These are phyloP conservation scores for Penicillium sp. DNA, from an alignment of 2,329 filamentous ascomycete genomes.

Conservation along the genomic window DNA sequence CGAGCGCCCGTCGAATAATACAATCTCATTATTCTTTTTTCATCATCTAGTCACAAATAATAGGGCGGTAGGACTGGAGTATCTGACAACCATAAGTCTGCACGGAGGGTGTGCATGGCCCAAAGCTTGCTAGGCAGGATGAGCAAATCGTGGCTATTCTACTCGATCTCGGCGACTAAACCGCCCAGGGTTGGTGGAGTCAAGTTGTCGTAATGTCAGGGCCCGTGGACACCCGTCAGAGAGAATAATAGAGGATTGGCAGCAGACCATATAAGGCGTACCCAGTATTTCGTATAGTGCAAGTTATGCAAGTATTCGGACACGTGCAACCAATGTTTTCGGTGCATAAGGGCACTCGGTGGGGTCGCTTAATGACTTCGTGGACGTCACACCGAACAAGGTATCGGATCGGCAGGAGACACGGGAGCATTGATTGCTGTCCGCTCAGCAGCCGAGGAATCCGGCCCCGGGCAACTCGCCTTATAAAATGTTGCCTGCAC, in stretches of 20 bases:
- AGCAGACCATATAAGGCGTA: no score
- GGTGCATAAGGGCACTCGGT: neutral
- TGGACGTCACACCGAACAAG: constrained; percentile 1
- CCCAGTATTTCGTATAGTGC: neutral
- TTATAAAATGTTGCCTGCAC: neutral
- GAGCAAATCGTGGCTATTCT: no score
- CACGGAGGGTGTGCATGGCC: no score
- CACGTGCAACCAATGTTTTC: neutral
- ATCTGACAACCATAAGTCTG: no score
- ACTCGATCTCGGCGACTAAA: neutral
- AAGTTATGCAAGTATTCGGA: neutral
- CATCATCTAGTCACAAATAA: no score
- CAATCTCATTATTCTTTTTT: no score
- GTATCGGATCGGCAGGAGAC: constrained; percentile 3
- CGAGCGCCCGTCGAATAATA: no score
- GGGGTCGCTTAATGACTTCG: constrained; percentile 4
- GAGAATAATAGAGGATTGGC: no score
- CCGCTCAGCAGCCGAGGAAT: constrained; percentile 4
- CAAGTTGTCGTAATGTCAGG: neutral
- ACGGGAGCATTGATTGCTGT: neutral
- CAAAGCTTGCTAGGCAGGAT: no score
- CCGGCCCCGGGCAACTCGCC: neutral
- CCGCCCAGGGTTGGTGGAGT: neutral
- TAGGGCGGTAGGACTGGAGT: no score
- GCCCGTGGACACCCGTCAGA: neutral